Percentiles rank a stretch among this genome's conserved stretches.
Conservation (phyloP, 2,329 filamentous ascomycete genomes). For the Madurella fahalii region DNA sequence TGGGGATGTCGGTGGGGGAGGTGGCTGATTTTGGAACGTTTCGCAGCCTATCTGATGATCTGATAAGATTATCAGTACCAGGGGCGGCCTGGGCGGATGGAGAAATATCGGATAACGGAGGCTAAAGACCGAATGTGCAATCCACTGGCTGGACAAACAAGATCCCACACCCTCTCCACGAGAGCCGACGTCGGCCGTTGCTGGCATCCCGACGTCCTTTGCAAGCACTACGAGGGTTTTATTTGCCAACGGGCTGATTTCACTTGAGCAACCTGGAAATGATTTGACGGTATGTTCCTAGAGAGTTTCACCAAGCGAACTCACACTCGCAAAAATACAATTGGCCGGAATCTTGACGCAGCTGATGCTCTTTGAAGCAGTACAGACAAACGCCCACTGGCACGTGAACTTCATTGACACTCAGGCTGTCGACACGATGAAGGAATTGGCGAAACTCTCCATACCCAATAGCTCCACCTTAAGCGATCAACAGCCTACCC, state of each 20-base stretch:
- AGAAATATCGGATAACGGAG: conserved; percentile 10
- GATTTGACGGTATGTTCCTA: too few species aligned
- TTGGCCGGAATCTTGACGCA: too few species aligned
- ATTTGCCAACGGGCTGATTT: neutral
- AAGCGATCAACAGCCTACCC: neutral
- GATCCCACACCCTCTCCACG: neutral
- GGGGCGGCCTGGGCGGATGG: conserved; percentile 17
- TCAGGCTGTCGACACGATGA: too few species aligned
- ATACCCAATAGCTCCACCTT: too few species aligned
- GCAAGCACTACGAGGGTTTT: neutral
- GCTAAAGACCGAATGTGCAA: neutral
- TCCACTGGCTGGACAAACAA: neutral
- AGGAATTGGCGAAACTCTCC: too few species aligned
- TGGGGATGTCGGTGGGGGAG: conserved; percentile 1
- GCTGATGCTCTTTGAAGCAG: too few species aligned
- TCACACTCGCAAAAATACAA: too few species aligned
- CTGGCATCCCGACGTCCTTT: neutral
- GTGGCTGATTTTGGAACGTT: too few species aligned
- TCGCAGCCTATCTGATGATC: conserved; percentile 48
- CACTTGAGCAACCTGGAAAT: too few species aligned
- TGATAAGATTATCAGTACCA: conserved; percentile 42
- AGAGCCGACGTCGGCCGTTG: conserved; percentile 14
- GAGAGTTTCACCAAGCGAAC: too few species aligned
- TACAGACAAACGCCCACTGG: too few species aligned
- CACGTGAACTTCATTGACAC: too few species aligned